phyloP scores from a whole-genome alignment of 495 filamentous ascomycete genomes.

The Umbilicaria muhlenbergii region DNA sequence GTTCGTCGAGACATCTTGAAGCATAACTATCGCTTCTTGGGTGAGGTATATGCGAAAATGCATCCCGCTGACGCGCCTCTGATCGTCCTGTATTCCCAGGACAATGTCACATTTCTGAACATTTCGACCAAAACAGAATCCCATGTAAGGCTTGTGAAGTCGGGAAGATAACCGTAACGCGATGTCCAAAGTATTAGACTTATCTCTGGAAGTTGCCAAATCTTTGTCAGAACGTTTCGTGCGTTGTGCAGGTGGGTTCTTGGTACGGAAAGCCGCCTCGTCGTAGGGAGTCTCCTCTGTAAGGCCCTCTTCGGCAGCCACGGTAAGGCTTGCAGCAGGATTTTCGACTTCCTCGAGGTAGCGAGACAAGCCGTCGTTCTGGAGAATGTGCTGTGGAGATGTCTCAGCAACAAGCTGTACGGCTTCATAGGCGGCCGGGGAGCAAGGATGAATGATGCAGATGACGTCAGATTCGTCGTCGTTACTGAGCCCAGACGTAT shows the following conservation, averaged over 20 bases:
- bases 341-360: background rate
- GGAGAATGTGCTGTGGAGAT: conserved; percentile 44
- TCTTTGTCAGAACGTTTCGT: background rate
- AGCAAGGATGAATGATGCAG: conserved; percentile 72
- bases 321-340: background rate
- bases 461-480: conserved; percentile 76
- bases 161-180: conserved; percentile 63
- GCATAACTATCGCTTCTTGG: conserved; percentile 62
- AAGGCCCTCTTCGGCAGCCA: no score
- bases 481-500: conserved; percentile 62
- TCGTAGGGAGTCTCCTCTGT: background rate
- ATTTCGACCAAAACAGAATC: conserved; percentile 81
- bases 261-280: background rate
- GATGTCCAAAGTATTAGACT: conserved; percentile 42
- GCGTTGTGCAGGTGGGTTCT: background rate
- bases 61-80: conserved; percentile 58
- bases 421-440: conserved; percentile 51
- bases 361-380: conserved; percentile 19
- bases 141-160: conserved; percentile 43
- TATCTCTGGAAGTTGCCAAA: no score
- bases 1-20: conserved; percentile 84
- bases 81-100: conserved; percentile 35
- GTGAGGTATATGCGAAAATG: conserved; percentile 90
- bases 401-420: conserved; percentile 37
- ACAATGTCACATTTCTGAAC: conserved; percentile 53